Evolutionary conservation across 192 early-diverging fungal genomes (phyloP).

Genomic region (Coemansia sp.): DNA sequence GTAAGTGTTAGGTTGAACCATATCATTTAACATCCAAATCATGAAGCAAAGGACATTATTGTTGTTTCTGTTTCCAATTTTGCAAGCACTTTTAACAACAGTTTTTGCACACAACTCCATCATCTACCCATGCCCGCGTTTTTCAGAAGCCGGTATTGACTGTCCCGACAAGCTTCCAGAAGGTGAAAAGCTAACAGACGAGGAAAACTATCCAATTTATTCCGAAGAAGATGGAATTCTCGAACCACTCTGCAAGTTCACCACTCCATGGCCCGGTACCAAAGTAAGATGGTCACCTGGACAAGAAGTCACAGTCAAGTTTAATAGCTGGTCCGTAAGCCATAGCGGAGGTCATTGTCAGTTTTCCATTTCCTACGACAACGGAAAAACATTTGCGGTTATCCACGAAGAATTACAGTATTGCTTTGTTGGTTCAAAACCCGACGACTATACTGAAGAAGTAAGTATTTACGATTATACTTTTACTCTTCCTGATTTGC

Average conservation of each 20-base stretch:
- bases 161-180: conserved; percentile 13
- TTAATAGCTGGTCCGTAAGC: conserved; percentile 16
- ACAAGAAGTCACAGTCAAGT: conserved; percentile 50
- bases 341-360: conserved; percentile 69
- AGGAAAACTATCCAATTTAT: conserved; percentile 11
- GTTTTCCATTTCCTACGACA: conserved; percentile 65
- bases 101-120: conserved; percentile 16
- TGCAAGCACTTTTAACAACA: background rate
- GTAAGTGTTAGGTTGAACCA: background rate
- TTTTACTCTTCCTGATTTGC: conserved; percentile 58
- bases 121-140: conserved; percentile 19
- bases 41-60: conserved; percentile 6
- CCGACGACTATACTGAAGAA: conserved; percentile 10
- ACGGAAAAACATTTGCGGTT: conserved; percentile 60
- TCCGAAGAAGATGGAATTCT: background rate
- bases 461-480: conserved; percentile 31
- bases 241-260: conserved; percentile 38
- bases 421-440: conserved; percentile 41
- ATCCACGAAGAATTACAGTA: conserved; percentile 49
- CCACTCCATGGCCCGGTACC: conserved; percentile 26
- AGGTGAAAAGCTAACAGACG: conserved; percentile 10
- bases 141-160: conserved; percentile 9
- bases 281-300: conserved; percentile 56
- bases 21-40: background rate
- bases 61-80: conserved; percentile 10